Conservation (phyloP, 352 stramenopile species). For the Aphanomyces invadans region DNA sequence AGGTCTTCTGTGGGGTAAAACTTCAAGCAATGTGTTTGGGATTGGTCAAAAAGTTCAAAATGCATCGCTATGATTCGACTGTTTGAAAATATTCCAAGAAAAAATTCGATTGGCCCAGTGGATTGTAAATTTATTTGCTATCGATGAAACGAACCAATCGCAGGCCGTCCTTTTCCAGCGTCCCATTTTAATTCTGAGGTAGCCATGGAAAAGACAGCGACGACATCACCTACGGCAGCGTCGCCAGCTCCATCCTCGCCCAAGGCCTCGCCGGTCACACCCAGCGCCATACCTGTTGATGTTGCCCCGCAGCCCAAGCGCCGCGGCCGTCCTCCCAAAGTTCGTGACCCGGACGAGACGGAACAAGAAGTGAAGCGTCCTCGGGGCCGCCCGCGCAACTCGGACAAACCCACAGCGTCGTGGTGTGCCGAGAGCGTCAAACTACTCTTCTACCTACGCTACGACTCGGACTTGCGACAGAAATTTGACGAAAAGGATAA, state of each 20-base stretch:
- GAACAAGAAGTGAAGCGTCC: neutral
- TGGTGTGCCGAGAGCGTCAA: neutral
- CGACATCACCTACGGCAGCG: neutral
- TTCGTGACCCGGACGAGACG: neutral
- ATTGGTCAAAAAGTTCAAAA: neutral
- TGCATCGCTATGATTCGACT: neutral
- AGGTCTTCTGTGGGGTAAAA: too few species aligned
- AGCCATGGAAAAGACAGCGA: neutral
- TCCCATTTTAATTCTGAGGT: neutral
- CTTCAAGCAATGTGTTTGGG: too few species aligned
- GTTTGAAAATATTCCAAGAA: neutral
- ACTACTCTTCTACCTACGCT: neutral
- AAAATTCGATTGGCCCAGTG: neutral
- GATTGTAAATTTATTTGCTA: neutral
- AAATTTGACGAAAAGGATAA: slow-evolving; percentile 10
- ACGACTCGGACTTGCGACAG: neutral
- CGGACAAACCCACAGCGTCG: neutral
- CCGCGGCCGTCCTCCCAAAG: neutral
- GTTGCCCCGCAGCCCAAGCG: neutral
- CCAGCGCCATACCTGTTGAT: neutral
- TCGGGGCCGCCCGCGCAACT: neutral
- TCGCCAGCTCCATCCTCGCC: neutral
- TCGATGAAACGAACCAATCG: neutral
- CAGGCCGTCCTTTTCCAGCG: neutral
- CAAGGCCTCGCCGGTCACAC: too few species aligned